These are phyloP conservation scores for Cadophora sp. DNA, from an alignment of 2,329 filamentous ascomycete genomes.

Conservation along the genomic window DNA sequence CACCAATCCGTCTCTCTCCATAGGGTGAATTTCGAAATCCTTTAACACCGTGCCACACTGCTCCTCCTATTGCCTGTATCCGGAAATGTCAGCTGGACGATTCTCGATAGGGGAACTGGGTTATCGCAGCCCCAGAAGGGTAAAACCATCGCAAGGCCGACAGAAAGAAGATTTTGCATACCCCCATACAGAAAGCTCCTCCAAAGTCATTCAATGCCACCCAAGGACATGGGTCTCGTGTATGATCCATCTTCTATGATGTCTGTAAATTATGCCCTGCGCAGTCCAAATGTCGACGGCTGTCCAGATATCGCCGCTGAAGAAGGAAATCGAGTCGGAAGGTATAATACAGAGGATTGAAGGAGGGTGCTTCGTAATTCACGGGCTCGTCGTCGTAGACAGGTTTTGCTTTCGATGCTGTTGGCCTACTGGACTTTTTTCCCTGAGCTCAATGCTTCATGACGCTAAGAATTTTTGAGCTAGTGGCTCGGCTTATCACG, in stretches of 20 bases:
- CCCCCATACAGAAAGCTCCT: constrained; percentile 95
- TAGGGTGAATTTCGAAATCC: constrained; percentile 89
- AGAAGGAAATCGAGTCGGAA: neutral
- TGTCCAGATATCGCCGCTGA: neutral
- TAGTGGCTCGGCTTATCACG: neutral
- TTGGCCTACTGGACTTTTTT: neutral
- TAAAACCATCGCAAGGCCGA: neutral
- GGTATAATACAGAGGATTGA: neutral
- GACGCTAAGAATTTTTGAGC: constrained; percentile 18
- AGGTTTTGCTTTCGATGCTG: neutral
- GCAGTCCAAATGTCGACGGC: neutral
- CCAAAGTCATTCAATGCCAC: constrained; percentile 97
- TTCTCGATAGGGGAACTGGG: constrained; percentile 6
- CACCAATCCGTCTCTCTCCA: constrained; percentile 93
- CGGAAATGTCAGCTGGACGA: constrained; percentile 35
- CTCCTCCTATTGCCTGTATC: constrained; percentile 72
- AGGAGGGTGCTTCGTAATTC: neutral
- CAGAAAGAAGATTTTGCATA: constrained; percentile 57
- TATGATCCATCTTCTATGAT: constrained; percentile 79
- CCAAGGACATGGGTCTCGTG: constrained; percentile 95
- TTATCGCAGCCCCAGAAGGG: neutral
- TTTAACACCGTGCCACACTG: constrained; percentile 97
- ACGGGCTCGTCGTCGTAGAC: neutral
- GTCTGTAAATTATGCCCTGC: constrained; percentile 22
- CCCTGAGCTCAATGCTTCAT: neutral